Evolutionary conservation across 179 eudicot genomes (phyloP).

Genomic region (Silene noctiflora): DNA sequence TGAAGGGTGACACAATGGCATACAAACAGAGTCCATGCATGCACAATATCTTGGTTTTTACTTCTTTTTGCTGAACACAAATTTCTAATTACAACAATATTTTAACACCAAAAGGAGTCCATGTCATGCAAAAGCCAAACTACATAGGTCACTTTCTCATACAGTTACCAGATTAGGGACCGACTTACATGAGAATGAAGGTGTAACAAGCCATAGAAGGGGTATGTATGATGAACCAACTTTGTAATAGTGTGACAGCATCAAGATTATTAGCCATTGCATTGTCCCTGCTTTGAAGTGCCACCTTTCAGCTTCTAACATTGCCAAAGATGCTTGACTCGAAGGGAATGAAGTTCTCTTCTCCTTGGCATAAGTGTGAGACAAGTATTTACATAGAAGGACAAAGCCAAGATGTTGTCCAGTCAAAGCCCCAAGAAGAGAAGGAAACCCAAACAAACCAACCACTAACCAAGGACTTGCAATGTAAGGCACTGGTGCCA

Average conservation of each 20-base stretch:
- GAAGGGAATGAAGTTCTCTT: conserved; percentile 33
- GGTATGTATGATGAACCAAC: conserved; percentile 77
- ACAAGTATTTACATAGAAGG: conserved; percentile 52
- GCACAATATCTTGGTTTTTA: background rate
- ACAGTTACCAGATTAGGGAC: too few relatives aligned
- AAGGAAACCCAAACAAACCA: conserved; percentile 84
- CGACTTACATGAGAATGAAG: conserved; percentile 88
- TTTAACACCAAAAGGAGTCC: background rate
- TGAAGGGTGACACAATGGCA: conserved; percentile 3
- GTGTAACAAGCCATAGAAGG: conserved; percentile 79
- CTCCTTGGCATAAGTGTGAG: conserved; percentile 35
- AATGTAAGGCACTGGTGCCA: conserved; percentile 65
- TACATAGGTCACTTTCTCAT: background rate
- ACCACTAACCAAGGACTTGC: conserved; percentile 67
- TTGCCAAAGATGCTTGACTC: conserved; percentile 47
- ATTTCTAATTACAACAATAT: background rate
- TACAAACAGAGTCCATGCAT: background rate
- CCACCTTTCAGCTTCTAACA: conserved; percentile 96
- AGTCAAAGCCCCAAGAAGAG: conserved; percentile 85
- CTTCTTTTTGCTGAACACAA: background rate
- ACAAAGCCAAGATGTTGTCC: conserved; percentile 82
- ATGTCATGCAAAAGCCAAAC: conserved; percentile 5
- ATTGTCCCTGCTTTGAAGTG: conserved; percentile 75
- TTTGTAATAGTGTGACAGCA: conserved; percentile 56
- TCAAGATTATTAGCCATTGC: conserved; percentile 73